Conservation (phyloP, 2,329 filamentous ascomycete genomes). For the Nigrospora sphaerica region DNA sequence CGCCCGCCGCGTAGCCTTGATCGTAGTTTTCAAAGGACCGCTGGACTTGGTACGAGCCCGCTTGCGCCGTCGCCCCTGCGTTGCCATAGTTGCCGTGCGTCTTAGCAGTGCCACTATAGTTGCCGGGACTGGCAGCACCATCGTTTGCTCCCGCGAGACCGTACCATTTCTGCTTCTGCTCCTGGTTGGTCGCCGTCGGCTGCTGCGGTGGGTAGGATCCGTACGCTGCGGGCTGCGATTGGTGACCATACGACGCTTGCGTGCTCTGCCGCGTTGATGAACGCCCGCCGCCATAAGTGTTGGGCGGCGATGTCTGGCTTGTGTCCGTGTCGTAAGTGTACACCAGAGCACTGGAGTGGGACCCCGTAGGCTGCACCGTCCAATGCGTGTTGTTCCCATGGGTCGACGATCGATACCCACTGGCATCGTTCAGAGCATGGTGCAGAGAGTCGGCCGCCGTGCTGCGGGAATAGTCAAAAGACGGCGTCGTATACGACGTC, state of each 20-base stretch:
- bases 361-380: constrained; percentile 7
- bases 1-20: constrained; percentile 12
- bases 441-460: constrained; percentile 14
- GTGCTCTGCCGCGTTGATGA: constrained; percentile 14
- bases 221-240: constrained; percentile 19
- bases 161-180: constrained; percentile 26
- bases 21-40: constrained; percentile 12
- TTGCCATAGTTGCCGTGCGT: constrained; percentile 10
- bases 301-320: too few relatives aligned
- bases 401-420: constrained; percentile 10
- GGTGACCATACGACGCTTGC: constrained; percentile 16
- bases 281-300: constrained; percentile 3
- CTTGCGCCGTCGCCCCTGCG: constrained; percentile 2
- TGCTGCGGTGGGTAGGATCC: constrained; percentile 20
- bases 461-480: constrained; percentile 19
- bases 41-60: constrained; percentile 10
- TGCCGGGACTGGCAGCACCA: constrained; percentile 8
- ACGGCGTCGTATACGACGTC: constrained; percentile 14
- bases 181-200: constrained; percentile 12
- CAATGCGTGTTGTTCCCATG: constrained; percentile 14
- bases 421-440: constrained; percentile 14
- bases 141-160: constrained; percentile 17
- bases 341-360: neutral
- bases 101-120: constrained; percentile 12
- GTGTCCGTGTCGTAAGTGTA: too few relatives aligned